Conservation (phyloP, 176 grass and related monocot species). For the Zoysia pacifica region DNA sequence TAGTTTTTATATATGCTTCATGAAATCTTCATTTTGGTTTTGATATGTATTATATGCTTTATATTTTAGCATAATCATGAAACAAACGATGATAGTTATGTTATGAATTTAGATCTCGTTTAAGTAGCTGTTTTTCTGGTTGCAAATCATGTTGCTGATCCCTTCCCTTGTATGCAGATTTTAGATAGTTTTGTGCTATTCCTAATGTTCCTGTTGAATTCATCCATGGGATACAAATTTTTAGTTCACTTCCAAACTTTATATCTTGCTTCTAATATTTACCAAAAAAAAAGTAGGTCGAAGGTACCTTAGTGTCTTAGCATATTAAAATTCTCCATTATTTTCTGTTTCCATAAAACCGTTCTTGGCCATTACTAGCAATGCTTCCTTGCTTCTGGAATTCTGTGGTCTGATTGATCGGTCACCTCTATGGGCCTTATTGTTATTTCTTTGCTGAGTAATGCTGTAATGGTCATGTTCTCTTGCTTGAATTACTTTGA, state of each 20-base stretch:
- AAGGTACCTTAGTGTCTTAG: background rate
- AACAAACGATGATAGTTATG: background rate
- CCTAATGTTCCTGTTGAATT: too few species aligned
- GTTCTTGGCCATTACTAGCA: background rate
- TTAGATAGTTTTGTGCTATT: background rate
- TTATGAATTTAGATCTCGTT: background rate
- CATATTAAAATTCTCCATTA: conserved; percentile 5
- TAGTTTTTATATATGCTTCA: background rate
- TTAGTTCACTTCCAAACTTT: conserved; percentile 14
- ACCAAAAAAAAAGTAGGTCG: background rate
- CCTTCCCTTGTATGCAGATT: background rate
- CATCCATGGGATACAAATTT: background rate
- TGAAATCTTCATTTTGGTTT: background rate
- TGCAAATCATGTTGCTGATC: conserved; percentile 16
- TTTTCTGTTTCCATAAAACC: background rate
- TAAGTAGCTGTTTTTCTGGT: background rate
- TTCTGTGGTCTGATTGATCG: background rate
- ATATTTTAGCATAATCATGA: background rate
- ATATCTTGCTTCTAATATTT: background rate
- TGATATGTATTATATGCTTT: background rate
- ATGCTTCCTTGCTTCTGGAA: background rate
- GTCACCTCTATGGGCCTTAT: conserved; percentile 4
- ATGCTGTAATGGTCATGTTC: background rate
- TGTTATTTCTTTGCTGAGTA: conserved; percentile 6
- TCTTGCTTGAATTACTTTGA: conserved; percentile 12